A percentile compares a stretch with the other conserved stretches of the same genome.
phyloP scores from a whole-genome alignment of 148 eudicot species.

The Beta vulgaris region DNA sequence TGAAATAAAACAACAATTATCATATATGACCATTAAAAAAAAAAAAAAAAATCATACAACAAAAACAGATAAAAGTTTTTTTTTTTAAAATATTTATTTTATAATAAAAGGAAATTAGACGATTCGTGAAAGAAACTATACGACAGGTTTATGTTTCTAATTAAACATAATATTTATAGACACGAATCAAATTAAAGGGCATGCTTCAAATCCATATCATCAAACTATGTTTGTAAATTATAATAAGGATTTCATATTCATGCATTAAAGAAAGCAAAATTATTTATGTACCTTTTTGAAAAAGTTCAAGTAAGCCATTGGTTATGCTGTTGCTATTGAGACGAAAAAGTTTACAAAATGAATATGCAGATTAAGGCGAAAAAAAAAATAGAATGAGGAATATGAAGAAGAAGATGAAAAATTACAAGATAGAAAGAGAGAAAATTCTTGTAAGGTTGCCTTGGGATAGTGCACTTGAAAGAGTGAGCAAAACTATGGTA shows the following conservation, averaged over 20 bases:
- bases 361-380: neutral
- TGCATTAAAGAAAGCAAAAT: neutral
- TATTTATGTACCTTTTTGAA: slow-evolving; percentile 11
- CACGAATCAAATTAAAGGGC: too few species aligned
- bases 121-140: too few species aligned
- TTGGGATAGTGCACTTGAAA: slow-evolving; percentile 1
- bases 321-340: neutral
- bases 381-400: neutral
- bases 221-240: too few species aligned
- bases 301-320: slow-evolving; percentile 16
- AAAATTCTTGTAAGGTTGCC: neutral
- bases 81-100: too few species aligned
- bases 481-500: slow-evolving; percentile 15
- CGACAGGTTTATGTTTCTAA: too few species aligned
- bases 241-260: neutral
- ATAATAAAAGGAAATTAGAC: too few species aligned
- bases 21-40: too few species aligned
- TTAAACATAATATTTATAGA: too few species aligned
- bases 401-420: neutral
- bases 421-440: neutral
- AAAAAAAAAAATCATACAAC: too few species aligned
- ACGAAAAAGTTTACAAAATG: neutral
- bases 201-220: too few species aligned
- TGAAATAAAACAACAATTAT: too few species aligned
- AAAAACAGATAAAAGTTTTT: too few species aligned